Evolutionary conservation across 116 monocot genomes (phyloP).

Genomic region (Trichopus zeylanicus): DNA sequence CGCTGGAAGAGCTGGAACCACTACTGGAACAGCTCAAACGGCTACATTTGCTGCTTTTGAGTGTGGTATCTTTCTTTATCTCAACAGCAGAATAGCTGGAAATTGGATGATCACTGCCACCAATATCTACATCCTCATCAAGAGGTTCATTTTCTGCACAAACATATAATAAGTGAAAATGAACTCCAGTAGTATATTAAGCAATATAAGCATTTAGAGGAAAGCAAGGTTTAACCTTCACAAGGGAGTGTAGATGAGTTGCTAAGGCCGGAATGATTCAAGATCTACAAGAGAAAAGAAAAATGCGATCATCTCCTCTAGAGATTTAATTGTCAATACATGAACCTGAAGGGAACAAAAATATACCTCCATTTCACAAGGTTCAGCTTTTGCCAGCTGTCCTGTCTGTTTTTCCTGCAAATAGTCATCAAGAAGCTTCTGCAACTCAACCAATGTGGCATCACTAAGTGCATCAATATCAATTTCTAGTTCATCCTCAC

Average conservation of each 20-base stretch:
- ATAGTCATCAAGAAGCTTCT: conserved; percentile 58
- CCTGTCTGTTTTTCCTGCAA: conserved; percentile 14
- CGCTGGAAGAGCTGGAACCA: conserved; percentile 66
- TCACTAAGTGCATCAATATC: conserved; percentile 63
- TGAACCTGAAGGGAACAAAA: neutral
- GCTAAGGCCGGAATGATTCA: conserved; percentile 61
- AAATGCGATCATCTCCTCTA: neutral
- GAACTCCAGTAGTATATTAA: neutral
- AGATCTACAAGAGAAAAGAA: conserved; percentile 28
- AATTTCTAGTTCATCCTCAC: conserved; percentile 74
- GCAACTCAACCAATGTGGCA: conserved; percentile 45
- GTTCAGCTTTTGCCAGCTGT: conserved; percentile 27
- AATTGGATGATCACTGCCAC: conserved; percentile 59
- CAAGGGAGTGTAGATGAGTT: conserved; percentile 56
- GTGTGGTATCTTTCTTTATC: conserved; percentile 51
- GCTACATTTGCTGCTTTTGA: conserved; percentile 38
- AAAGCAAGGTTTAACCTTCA: conserved; percentile 34
- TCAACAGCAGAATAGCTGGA: conserved; percentile 63
- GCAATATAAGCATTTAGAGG: neutral
- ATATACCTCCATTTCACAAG: conserved; percentile 52
- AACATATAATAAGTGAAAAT: neutral
- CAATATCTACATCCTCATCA: conserved; percentile 85
- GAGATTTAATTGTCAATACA: neutral
- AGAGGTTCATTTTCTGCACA: conserved; percentile 40
- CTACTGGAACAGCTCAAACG: conserved; percentile 65